Conservation (phyloP, 805 yeast species). For the Ogataea paraovalis region DNA sequence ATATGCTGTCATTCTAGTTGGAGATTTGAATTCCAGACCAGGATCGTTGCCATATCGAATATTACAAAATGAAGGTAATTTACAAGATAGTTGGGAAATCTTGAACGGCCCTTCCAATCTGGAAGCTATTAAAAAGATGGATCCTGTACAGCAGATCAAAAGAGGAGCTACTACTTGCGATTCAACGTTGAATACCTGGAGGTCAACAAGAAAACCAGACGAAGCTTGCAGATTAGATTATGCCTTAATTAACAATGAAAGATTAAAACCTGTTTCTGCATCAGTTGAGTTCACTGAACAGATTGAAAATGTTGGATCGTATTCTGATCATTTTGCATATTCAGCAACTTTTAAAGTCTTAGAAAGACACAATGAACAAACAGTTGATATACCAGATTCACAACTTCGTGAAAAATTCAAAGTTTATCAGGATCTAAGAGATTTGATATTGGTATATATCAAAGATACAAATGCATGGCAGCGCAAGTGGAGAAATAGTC, state of each 20-base stretch:
- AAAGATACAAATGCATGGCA: constrained; percentile 55
- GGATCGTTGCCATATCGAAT: constrained; percentile 78
- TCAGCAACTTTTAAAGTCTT: constrained; percentile 38
- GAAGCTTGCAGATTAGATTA: constrained; percentile 91
- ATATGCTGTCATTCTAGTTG: constrained; percentile 82
- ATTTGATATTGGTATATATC: constrained; percentile 42
- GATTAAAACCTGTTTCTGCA: constrained; percentile 55
- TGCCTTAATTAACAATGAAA: constrained; percentile 64
- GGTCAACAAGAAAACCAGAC: constrained; percentile 46
- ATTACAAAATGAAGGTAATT: constrained; percentile 61
- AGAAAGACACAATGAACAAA: constrained; percentile 5
- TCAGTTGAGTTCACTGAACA: constrained; percentile 70
- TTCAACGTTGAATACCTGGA: constrained; percentile 83
- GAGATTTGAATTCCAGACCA: constrained; percentile 89
- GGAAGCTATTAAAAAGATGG: constrained; percentile 40
- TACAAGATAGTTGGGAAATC: constrained; percentile 80
- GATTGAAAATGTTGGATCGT: constrained; percentile 66
- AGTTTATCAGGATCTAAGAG: constrained; percentile 49
- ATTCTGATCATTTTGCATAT: constrained; percentile 92
- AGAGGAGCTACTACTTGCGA: constrained; percentile 89
- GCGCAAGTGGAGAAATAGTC: constrained; percentile 57
- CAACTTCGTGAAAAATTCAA: constrained; percentile 15
- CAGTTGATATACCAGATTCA: background rate
- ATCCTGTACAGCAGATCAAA: constrained; percentile 59
- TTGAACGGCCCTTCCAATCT: constrained; percentile 47